Base-by-base conservation (phyloP, 2,329 filamentous ascomycete species). In the Cucurbitaria berberidis region DNA sequence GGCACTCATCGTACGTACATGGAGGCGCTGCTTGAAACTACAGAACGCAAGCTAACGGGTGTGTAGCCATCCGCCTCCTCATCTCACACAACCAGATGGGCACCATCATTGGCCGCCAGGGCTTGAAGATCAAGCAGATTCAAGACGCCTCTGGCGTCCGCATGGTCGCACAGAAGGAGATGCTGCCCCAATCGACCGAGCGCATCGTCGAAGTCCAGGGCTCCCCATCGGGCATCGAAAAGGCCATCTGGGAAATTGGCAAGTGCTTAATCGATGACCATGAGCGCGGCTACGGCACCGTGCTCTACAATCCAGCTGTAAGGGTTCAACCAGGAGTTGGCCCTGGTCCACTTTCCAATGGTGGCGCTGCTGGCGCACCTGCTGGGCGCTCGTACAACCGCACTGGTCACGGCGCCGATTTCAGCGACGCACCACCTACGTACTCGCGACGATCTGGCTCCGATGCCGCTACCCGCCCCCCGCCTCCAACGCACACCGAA, bases 71-170 rank as follows among this genome's bases (percentile, higher is more conserved):
- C 76, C 96, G 96, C 74, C 88, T 99, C 27, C 88, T 99, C 74
- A 98, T 99, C 77, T 99, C 95, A 29, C 93, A 99, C 82, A 98
- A 98, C 77, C 95, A 99, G 80, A 99, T 99, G 95, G 95, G 95
- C 59, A 99, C 95, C 69, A 97, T 99, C 80, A 99, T 99, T 73
- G 95, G 95, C 69, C 88, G 92, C 63, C 90, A 96, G 76, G 95
- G 95, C 54, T 84, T 97, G 64, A 99, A 98, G 83, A 99, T 99
- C 83, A 99, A 99, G 84, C 91, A 97, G 76, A 99, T 99, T 66
- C 95, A 99, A 76, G 95, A 99, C 76, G 88, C 87, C 26, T 98
- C 95, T 5, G 93, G 93, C 62, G 95, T 98, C 53, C 93, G 95
- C 73, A 99, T 99, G 95, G 93, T 99, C 43, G 95, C 95, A 35